A percentile compares a stretch with the other conserved stretches of the same genome.
These are phyloP conservation scores for Alternaria tenuissima DNA, from an alignment of 2,329 filamentous ascomycete species.

Conservation along the genomic window DNA sequence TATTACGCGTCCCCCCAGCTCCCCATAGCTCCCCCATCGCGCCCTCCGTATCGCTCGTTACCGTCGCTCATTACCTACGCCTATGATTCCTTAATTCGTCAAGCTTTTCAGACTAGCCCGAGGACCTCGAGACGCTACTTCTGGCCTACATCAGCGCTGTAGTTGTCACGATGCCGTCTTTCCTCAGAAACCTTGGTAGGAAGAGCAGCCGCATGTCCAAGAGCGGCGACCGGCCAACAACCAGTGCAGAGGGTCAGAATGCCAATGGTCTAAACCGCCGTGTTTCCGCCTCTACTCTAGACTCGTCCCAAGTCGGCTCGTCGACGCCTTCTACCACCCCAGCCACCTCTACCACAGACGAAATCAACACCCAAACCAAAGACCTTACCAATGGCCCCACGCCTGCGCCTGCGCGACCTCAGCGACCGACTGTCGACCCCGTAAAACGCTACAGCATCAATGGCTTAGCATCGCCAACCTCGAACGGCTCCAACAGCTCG, in stretches of 20 bases:
- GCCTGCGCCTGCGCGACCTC: conserved; percentile 57
- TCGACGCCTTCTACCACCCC: conserved; percentile 71
- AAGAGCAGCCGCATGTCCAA: conserved; percentile 74
- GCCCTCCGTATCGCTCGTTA: conserved; percentile 24
- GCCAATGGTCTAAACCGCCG: conserved; percentile 57
- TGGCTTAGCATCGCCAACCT: conserved; percentile 62
- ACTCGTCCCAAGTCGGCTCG: conserved; percentile 67
- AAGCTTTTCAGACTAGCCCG: neutral
- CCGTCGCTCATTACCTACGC: conserved; percentile 22
- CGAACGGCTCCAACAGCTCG: conserved; percentile 59
- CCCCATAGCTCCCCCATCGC: conserved; percentile 18
- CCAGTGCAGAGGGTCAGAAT: conserved; percentile 29
- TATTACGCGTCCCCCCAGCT: conserved; percentile 38
- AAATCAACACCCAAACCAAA: conserved; percentile 68
- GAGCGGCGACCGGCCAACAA: conserved; percentile 23
- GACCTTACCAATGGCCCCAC: conserved; percentile 58
- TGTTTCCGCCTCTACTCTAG: conserved; percentile 68
- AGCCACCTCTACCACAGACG: conserved; percentile 76
- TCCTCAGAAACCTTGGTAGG: conserved; percentile 79
- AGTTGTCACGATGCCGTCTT: conserved; percentile 59
- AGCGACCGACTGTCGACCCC: conserved; percentile 46
- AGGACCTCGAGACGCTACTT: neutral
- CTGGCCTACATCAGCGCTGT: conserved; percentile 12
- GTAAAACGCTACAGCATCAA: conserved; percentile 66
- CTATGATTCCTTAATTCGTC: neutral